Base-by-base conservation (phyloP, 441 rosid genomes). In the Bruguiera hainesii region DNA sequence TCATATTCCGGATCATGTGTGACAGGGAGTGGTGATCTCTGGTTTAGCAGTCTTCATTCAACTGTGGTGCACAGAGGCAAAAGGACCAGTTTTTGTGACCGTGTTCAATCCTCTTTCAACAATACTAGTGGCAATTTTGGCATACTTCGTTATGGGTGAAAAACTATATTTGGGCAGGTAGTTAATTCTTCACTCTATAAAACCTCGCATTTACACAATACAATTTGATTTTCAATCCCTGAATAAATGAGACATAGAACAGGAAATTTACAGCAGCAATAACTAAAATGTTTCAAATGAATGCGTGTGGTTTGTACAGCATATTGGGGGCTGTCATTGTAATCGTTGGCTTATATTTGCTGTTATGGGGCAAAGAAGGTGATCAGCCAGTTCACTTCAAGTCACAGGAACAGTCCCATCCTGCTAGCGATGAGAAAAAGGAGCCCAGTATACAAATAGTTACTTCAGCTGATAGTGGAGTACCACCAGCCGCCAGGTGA, bases 1-100 rank as follows among this genome's bases (percentile, higher is more conserved):
- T 73, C 58, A 65, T 42, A 55, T 26, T n/a, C 39, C 8, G 68
- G 21, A 67, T 64, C 18, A 59, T 50, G 7, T 60, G 65, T 69
- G 49, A 63, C 85, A 89, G 95, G 91, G 86, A 30, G 84, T 89
- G 65, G 84, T 82, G 42, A 56, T 70, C 64, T 86, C 88, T 4
- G 91, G 91, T 9, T 9, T 83, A 7, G 66, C 80, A 13, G 42
- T 81, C 56, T 81, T 73, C 72, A 4, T 77, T 37, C 88, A 83
- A 72, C 73, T 86, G 3, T 84, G 88, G 89, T 84, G 87, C 82
- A 86, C 87, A 56, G 77, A 79, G 68, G 72, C 57, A 65, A 88
- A 75, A 72, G 95, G 84, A 35, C 91, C 95, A 5, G 91, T 86
- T 39, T 89, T 83, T 56, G 91, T 82, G 46, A 85, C 91, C 77